Evolutionary conservation across 2,329 filamentous ascomycete species (phyloP).

Genomic region (Dactylellina leptospora): DNA sequence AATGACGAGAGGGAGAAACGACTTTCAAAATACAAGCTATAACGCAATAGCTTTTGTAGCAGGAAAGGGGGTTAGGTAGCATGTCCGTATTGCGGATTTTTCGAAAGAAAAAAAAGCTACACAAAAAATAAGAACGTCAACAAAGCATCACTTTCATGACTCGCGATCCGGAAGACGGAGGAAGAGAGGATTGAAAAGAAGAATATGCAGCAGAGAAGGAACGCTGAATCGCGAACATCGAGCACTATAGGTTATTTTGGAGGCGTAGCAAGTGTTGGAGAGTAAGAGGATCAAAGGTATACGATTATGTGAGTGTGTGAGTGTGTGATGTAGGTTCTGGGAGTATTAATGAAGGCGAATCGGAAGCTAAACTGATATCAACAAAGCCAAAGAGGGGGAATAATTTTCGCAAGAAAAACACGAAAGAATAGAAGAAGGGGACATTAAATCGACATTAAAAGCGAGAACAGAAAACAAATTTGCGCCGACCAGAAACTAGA

Average conservation of each 20-base stretch:
- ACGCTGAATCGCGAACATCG: conserved; percentile 40
- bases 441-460: no score
- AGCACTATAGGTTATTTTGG: not conserved
- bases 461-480: conserved; percentile 18
- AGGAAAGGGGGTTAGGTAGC: not conserved
- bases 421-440: conserved; percentile 7
- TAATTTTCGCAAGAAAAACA: conserved; percentile 50
- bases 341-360: not conserved
- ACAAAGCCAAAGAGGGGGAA: conserved; percentile 9
- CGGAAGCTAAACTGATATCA: not conserved
- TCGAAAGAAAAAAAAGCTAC: not conserved
- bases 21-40: not conserved
- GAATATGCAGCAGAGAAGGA: not conserved
- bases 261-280: not conserved
- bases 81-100: no score
- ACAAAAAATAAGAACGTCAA: not conserved
- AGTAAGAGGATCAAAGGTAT: not conserved
- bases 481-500: conserved; percentile 39
- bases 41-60: conserved; percentile 10
- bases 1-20: not conserved
- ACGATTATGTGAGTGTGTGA: not conserved
- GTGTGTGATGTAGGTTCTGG: not conserved
- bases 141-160: conserved; percentile 3
- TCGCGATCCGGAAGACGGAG: conserved; percentile 3
- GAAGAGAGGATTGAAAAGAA: not conserved